Conservation (phyloP, 2,329 filamentous ascomycete species). For the Penicillium sp. region DNA sequence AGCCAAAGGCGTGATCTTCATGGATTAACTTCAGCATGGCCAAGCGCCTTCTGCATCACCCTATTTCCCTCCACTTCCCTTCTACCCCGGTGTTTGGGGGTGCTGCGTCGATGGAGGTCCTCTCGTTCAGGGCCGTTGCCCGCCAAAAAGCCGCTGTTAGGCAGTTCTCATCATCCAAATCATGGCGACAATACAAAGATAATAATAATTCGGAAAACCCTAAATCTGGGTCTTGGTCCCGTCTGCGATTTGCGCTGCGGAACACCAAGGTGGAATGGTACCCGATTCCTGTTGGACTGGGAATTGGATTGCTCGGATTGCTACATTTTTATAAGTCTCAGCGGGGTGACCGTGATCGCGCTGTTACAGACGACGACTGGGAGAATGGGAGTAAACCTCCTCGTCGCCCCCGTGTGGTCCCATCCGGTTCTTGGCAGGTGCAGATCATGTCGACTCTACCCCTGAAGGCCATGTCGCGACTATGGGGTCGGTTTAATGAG, state of each 20-base stretch:
- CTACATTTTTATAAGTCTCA: constrained; percentile 80
- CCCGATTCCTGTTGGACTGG: constrained; percentile 82
- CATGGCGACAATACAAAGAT: constrained; percentile 42
- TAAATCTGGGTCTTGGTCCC: constrained; percentile 57
- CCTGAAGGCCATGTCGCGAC: constrained; percentile 81
- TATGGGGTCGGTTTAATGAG: constrained; percentile 93
- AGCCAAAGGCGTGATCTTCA: constrained; percentile 12
- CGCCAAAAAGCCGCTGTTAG: constrained; percentile 29
- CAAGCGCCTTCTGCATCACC: constrained; percentile 32
- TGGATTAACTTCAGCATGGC: constrained; percentile 33
- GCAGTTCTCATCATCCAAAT: constrained; percentile 41
- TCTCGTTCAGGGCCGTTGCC: constrained; percentile 33
- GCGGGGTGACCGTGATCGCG: constrained; percentile 47
- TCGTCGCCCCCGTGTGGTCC: constrained; percentile 65
- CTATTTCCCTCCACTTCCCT: constrained; percentile 23
- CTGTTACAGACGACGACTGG: constrained; percentile 48
- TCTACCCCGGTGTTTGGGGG: constrained; percentile 20
- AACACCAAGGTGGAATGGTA: constrained; percentile 79
- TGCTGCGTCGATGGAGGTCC: constrained; percentile 32
- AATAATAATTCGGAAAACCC: constrained; percentile 26
- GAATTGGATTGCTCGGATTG: constrained; percentile 78
- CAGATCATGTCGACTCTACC: constrained; percentile 92
- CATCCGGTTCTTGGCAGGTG: constrained; percentile 88
- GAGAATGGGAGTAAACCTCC: constrained; percentile 46
- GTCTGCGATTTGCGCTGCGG: constrained; percentile 59